These are phyloP conservation scores for Haberlea rhodopensis DNA, from an alignment of 257 asterid species.

Conservation along the genomic window DNA sequence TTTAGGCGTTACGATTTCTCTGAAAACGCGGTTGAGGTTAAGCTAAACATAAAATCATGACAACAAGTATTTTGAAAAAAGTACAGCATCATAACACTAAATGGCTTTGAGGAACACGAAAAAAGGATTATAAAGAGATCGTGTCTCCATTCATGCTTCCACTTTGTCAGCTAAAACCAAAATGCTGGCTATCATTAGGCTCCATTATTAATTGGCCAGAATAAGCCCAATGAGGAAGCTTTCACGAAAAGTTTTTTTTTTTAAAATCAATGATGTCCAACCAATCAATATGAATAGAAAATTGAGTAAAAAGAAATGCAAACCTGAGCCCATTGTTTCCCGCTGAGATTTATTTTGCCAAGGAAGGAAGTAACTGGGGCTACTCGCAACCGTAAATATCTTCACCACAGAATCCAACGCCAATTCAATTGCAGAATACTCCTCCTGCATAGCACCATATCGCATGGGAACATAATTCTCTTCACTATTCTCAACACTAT, in stretches of 20 bases:
- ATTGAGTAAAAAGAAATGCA: constrained; percentile 12
- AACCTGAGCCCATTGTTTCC: constrained; percentile 94
- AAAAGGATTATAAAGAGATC: background rate
- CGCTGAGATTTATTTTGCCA: constrained; percentile 97
- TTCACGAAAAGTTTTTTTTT: constrained; percentile 1
- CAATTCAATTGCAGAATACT: constrained; percentile 69
- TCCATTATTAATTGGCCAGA: background rate
- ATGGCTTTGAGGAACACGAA: background rate
- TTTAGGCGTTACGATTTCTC: too few relatives aligned
- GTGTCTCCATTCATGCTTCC: constrained; percentile 5
- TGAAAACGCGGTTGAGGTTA: background rate
- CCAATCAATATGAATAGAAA: background rate
- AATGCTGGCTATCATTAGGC: background rate
- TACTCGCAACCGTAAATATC: constrained; percentile 83
- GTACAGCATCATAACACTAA: background rate
- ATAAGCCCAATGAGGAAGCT: background rate
- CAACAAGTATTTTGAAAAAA: background rate
- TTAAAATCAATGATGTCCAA: constrained; percentile 12
- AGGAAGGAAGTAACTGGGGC: constrained; percentile 86
- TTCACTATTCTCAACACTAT: constrained; percentile 25
- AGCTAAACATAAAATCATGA: constrained; percentile 1
- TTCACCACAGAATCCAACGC: constrained; percentile 94
- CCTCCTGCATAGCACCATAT: constrained; percentile 40
- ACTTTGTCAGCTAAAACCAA: constrained; percentile 11
- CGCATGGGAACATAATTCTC: constrained; percentile 24